Conservation (phyloP, 148 eudicot genomes). For the Rheum nobile region DNA sequence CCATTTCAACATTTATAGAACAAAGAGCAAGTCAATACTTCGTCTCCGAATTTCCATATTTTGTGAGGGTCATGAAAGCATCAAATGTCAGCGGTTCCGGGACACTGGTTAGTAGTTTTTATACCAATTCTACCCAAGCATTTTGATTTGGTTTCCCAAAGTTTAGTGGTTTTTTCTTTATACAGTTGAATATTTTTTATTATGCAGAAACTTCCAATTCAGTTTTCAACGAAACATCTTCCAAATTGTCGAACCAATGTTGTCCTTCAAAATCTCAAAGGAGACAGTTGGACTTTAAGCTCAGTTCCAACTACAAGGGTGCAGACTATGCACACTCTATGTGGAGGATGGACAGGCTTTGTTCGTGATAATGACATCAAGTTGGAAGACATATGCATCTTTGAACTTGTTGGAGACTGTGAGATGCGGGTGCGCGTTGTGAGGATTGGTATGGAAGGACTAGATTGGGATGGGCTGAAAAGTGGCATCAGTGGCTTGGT, state of each 20-base stretch:
- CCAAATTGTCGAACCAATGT: conserved; percentile 56
- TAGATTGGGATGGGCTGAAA: conserved; percentile 35
- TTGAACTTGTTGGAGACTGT: conserved; percentile 65
- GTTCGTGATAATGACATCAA: conserved; percentile 68
- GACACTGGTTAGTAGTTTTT: conserved; percentile 56
- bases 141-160: not conserved
- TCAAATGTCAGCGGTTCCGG: conserved; percentile 60
- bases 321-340: conserved; percentile 46
- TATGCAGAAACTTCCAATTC: conserved; percentile 62
- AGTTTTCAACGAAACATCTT: conserved; percentile 54
- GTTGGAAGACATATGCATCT: conserved; percentile 80
- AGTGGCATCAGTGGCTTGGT: conserved; percentile 12
- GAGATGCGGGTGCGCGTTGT: conserved; percentile 78
- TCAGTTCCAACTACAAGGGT: conserved; percentile 47
- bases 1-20: conserved; percentile 63
- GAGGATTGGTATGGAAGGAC: conserved; percentile 46
- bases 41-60: conserved; percentile 62
- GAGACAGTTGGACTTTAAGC: conserved; percentile 63
- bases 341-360: conserved; percentile 92
- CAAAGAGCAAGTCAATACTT: conserved; percentile 60
- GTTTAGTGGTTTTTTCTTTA: not conserved
- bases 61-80: conserved; percentile 69
- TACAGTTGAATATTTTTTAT: not conserved
- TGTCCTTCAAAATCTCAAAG: conserved; percentile 56
- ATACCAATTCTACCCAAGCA: not conserved